phyloP scores from a whole-genome alignment of 2,329 filamentous ascomycete species.

The Colletotrichum sp. region DNA sequence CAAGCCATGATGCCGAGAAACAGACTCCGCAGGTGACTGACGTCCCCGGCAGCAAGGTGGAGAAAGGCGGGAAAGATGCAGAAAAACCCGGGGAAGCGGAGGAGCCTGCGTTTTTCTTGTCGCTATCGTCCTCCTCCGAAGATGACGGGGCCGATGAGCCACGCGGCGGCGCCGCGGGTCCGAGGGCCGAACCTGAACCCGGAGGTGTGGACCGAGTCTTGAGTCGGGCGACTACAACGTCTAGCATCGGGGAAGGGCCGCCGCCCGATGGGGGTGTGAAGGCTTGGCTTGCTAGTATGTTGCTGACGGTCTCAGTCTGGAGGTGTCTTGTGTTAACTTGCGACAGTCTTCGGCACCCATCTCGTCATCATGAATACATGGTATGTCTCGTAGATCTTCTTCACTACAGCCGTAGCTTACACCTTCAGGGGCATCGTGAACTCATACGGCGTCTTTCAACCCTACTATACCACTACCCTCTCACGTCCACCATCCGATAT shows the following conservation, averaged over 20 bases:
- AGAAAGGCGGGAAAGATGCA: neutral
- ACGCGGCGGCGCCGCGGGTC: neutral
- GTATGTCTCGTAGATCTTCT: slow-evolving; percentile 25
- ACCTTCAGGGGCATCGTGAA: slow-evolving; percentile 53
- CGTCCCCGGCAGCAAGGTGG: neutral
- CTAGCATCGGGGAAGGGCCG: slow-evolving; percentile 46
- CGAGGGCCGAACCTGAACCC: neutral
- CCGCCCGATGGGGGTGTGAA: slow-evolving; percentile 55
- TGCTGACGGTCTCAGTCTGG: neutral
- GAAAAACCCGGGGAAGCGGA: neutral
- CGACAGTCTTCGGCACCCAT: slow-evolving; percentile 42
- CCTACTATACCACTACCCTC: slow-evolving; percentile 52
- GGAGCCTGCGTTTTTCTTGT: neutral
- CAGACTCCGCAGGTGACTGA: neutral
- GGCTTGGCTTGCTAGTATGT: slow-evolving; percentile 52
- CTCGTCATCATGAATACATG: slow-evolving; percentile 58
- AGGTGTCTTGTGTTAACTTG: neutral
- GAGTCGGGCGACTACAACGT: slow-evolving; percentile 45
- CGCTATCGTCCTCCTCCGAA: neutral
- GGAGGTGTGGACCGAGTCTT: slow-evolving; percentile 41
- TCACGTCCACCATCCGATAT: slow-evolving; percentile 47
- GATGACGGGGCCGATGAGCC: neutral
- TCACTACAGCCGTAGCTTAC: neutral
- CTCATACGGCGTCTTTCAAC: slow-evolving; percentile 62
- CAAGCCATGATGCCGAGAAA: neutral